Evolutionary conservation across 495 filamentous ascomycete genomes (phyloP).

Genomic region (Pyrenula massariospora): DNA sequence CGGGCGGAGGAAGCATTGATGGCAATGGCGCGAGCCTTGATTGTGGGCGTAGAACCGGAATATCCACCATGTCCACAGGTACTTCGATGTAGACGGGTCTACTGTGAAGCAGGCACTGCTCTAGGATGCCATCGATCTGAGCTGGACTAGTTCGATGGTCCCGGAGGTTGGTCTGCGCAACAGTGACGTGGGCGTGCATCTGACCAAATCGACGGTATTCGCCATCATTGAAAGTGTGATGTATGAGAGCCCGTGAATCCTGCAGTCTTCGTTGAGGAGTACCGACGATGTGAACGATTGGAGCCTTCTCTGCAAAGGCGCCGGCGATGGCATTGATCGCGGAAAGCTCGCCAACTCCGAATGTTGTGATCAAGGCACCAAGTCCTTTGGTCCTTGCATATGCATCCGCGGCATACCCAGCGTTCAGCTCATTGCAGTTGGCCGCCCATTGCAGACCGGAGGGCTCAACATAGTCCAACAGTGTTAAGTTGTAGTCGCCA

Average conservation of each 20-base stretch:
- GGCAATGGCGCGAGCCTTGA: conserved; percentile 4
- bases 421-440: conserved; percentile 13
- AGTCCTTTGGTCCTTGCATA: conserved; percentile 11
- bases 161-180: conserved; percentile 22
- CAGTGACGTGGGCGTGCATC: conserved; percentile 25
- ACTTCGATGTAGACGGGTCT: conserved; percentile 32
- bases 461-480: conserved; percentile 7
- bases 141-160: conserved; percentile 22
- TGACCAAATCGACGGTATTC: conserved; percentile 25
- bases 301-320: conserved; percentile 14
- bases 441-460: conserved; percentile 4
- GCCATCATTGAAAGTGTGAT: conserved; percentile 33
- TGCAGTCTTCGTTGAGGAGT: conserved; percentile 21
- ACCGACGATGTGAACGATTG: conserved; percentile 17
- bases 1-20: conserved; percentile 4
- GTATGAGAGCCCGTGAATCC: conserved; percentile 18
- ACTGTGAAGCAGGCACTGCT: conserved; percentile 23
- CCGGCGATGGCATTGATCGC: conserved; percentile 17
- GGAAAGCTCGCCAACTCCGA: conserved; percentile 10
- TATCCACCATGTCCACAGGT: conserved; percentile 28
- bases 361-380: conserved; percentile 3
- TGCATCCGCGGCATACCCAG: conserved; percentile 12
- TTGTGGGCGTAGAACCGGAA: no score
- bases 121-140: conserved; percentile 25
- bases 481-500: conserved; percentile 8